Base-by-base conservation (phyloP, 345 rosid species). In the Camelina hispida region DNA sequence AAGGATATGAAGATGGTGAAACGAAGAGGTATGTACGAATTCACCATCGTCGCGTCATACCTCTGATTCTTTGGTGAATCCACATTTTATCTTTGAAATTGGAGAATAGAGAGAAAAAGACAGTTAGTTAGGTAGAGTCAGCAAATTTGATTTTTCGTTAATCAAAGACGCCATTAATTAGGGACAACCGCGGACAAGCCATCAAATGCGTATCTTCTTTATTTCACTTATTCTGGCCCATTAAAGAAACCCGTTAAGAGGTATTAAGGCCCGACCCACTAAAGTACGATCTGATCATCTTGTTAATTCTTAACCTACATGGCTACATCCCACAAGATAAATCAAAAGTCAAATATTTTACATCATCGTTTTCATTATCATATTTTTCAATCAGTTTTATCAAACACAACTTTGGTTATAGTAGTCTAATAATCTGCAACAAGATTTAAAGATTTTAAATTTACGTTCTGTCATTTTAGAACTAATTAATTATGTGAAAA, bases 1-100 rank as follows among this genome's bases (percentile, higher is more conserved):
- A 86, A 51, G 63, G 95, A 86, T 51, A 89, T 47, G 72, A 90
- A 32, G 3, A 93, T 22, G 44, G 89, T 85, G 72, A 85, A 77
- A 7, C 85, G 77, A 46, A 85, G 23, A 51, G 85, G 72, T 18
- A 64, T 60, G 17, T 62, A 75, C 20, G 78, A 44, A 38, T 16
- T 74, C 56, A 76, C 82, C 88, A 86, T 78, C 14, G 57, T 75
- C 60, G 52, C 6, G 32, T 30, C 70, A 10, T 71, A 23, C 13
- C 6, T 50, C 30, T 58, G 57, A 14, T 4, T 7, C 17, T 17
- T 28, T 30, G 20, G n/a, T 43, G 15, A 57, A 13, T 57, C 46
- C 4, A 56, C 55, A 69, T 70, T 59, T 32, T 30, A 20, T 30
- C 20, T 34, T 32, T 8, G 10, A 34, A 16, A 15, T 15, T 10